Evolutionary conservation across 176 grass and related monocot species (phyloP), one percentile per base, ranked within the genome.

Genomic region (Zoysia japonica): DNA sequence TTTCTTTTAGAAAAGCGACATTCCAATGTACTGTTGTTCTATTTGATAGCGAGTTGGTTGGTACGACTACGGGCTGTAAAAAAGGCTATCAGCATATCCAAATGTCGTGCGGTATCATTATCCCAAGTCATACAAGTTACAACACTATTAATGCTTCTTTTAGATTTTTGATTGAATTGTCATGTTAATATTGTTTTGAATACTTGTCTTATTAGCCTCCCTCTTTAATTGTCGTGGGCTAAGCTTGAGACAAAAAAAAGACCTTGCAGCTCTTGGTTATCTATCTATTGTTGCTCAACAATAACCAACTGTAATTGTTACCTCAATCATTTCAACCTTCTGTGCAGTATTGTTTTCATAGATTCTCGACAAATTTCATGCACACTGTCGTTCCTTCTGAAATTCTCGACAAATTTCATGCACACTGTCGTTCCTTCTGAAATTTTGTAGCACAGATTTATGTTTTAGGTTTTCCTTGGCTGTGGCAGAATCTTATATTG

Each of bases 401-500:
- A 7, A 75, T 42, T 55, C 10, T 43, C 13, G 11, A 12, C 37
- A 39, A 68, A 51, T 14, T 47, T 56, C 10, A 20, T 7, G 2
- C 7, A 6, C 9, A 2, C 9, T 60, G 8, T 70, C 54, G 46
- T 82, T 67, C 3, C 1, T 12, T 68, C 42, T 2, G 5, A 55
- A 59, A 5, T 13, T 46, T 61, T 54, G 9, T 42, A 68, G 8
- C 42, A 36, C 72, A 67, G 49, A 63, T 47, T 8, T 41, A n/a
- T 53, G 9, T 17, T 78, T 20, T 72, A 63, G 16, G 38, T n/a
- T 78, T 16, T 41, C 39, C 42, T 85, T 50, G 20, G 38, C 15
- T 76, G 62, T 52, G 77, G 14, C 46, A 84, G 15, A 81, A 71
- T 73, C 65, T 88, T 71, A 78, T 75, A 47, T 37, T 56, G 5